A percentile compares a stretch with the other conserved stretches of the same genome.
These are phyloP conservation scores for Blastocystis sp. DNA, from an alignment of 352 stramenopile species.

Conservation along the genomic window DNA sequence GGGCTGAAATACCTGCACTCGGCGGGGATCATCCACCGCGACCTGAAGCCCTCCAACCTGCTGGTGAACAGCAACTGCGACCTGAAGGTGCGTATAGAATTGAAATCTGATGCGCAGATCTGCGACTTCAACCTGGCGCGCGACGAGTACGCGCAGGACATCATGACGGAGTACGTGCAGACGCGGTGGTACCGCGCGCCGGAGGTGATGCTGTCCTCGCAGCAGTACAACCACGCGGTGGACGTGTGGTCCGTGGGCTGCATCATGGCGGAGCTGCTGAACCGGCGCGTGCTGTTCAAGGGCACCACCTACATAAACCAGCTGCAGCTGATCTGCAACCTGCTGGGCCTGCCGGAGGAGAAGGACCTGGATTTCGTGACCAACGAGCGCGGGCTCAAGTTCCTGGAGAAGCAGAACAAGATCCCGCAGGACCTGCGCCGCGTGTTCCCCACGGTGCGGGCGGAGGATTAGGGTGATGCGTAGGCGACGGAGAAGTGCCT, in stretches of 20 bases:
- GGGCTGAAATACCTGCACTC: slow-evolving; percentile 94
- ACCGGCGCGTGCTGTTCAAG: slow-evolving; percentile 92
- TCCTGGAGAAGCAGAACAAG: slow-evolving; percentile 63
- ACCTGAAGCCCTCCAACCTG: slow-evolving; percentile 91
- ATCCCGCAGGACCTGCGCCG: slow-evolving; percentile 12
- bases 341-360: slow-evolving; percentile 86
- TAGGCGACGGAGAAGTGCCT: slow-evolving; percentile 77
- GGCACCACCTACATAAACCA: slow-evolving; percentile 88
- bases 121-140: slow-evolving; percentile 88
- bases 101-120: slow-evolving; percentile 76
- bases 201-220: slow-evolving; percentile 94
- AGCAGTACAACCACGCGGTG: slow-evolving; percentile 93
- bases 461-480: slow-evolving; percentile 12
- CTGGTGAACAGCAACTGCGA: slow-evolving; percentile 93
- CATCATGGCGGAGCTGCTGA: slow-evolving; percentile 97
- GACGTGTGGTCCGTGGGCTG: slow-evolving; percentile 95
- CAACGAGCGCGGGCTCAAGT: slow-evolving; percentile 77
- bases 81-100: slow-evolving; percentile 77
- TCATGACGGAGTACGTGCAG: slow-evolving; percentile 84
- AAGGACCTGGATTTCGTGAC: slow-evolving; percentile 93
- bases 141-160: slow-evolving; percentile 79
- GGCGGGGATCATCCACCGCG: slow-evolving; percentile 89
- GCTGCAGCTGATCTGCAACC: slow-evolving; percentile 91
- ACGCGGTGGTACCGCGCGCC: slow-evolving; percentile 88
- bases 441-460: slow-evolving; percentile 34